These are phyloP conservation scores for Chiua sp. DNA, from an alignment of 1,284 basidiomycete genomes.

Conservation along the genomic window DNA sequence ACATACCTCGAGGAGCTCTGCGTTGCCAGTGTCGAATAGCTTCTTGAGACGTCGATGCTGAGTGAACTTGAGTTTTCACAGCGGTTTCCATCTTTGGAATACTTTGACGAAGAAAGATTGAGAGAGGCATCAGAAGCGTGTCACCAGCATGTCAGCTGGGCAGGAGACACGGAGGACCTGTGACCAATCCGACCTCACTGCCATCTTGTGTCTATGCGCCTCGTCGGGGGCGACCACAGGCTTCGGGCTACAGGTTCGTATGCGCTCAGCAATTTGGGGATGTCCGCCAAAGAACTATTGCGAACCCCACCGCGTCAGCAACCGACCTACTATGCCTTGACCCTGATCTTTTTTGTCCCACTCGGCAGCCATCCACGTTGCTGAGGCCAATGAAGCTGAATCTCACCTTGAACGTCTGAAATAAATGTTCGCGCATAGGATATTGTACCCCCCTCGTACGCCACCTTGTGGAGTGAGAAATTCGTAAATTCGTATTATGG, in stretches of 20 bases:
- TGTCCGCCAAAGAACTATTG: slow-evolving; percentile 37
- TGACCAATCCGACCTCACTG: slow-evolving; percentile 39
- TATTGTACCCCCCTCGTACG: slow-evolving; percentile 60
- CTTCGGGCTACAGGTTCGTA: slow-evolving; percentile 34
- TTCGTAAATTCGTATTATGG: slow-evolving; percentile 72
- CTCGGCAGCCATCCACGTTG: background rate
- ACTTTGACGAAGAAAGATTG: too few species aligned
- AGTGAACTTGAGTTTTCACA: slow-evolving; percentile 46
- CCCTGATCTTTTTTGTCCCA: background rate
- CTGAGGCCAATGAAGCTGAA: background rate
- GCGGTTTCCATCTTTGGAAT: slow-evolving; percentile 43
- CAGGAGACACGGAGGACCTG: slow-evolving; percentile 25
- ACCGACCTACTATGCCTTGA: too few species aligned
- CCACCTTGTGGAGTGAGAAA: slow-evolving; percentile 64
- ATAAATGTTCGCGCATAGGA: slow-evolving; percentile 71
- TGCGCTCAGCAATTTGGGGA: slow-evolving; percentile 40
- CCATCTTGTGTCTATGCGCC: slow-evolving; percentile 36
- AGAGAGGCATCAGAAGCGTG: background rate
- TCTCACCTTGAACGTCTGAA: slow-evolving; percentile 68
- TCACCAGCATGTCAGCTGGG: background rate
- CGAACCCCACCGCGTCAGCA: slow-evolving; percentile 8
- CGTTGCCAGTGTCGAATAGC: slow-evolving; percentile 41
- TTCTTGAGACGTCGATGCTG: slow-evolving; percentile 45
- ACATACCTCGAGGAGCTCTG: slow-evolving; percentile 41
- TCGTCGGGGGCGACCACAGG: slow-evolving; percentile 40